Conservation (phyloP, 2,329 filamentous ascomycete genomes). For the Davidsoniella virescens region DNA sequence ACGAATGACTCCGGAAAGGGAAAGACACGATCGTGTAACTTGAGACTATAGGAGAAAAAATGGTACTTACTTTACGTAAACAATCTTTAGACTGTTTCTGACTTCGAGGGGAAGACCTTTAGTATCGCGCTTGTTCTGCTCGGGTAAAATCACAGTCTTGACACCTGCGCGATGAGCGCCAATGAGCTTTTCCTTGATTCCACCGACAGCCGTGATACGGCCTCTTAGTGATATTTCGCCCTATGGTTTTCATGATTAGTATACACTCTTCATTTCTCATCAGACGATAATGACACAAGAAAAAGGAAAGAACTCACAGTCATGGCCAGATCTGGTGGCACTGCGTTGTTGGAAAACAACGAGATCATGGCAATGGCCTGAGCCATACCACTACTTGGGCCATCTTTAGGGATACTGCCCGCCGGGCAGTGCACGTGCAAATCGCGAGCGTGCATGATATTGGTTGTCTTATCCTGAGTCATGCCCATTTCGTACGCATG, state of each 20-base stretch:
- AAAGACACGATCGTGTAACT: background rate
- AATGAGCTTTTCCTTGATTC: slow-evolving; percentile 97
- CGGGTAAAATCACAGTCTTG: slow-evolving; percentile 78
- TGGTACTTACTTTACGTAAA: slow-evolving; percentile 62
- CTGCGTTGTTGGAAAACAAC: slow-evolving; percentile 68
- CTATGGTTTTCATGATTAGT: slow-evolving; percentile 21
- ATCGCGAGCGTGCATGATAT: slow-evolving; percentile 90
- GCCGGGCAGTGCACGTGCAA: slow-evolving; percentile 94
- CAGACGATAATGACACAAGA: slow-evolving; percentile 3
- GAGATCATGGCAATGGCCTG: slow-evolving; percentile 89
- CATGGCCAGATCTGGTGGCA: slow-evolving; percentile 90
- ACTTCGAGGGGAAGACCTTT: slow-evolving; percentile 86
- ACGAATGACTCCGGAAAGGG: background rate
- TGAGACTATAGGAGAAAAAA: slow-evolving; percentile 10
- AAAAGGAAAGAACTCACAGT: slow-evolving; percentile 39
- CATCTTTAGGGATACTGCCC: slow-evolving; percentile 90
- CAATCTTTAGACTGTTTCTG: slow-evolving; percentile 68
- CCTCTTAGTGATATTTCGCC: slow-evolving; percentile 67
- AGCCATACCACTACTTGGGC: slow-evolving; percentile 71
- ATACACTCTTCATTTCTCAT: background rate
- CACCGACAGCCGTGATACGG: slow-evolving; percentile 82
- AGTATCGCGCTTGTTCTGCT: slow-evolving; percentile 80
- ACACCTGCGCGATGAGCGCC: slow-evolving; percentile 85
- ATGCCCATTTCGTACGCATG: slow-evolving; percentile 85
- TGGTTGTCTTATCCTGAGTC: slow-evolving; percentile 61